These are phyloP conservation scores for Stereum hirsutum DNA, from an alignment of 1,284 basidiomycete genomes.

Conservation along the genomic window DNA sequence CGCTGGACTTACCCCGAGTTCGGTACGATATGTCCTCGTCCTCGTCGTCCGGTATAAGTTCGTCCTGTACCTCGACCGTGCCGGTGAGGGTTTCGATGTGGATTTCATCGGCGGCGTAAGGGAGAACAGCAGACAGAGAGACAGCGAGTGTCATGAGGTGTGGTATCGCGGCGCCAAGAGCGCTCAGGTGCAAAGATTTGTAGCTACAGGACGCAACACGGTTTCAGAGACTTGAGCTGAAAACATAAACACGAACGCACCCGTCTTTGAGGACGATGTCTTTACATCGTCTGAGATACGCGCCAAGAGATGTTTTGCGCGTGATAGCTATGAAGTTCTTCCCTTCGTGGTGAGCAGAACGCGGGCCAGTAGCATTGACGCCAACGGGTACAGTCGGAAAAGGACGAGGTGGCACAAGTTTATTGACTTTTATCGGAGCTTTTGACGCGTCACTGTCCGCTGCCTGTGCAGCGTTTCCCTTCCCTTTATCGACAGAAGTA, in stretches of 20 bases:
- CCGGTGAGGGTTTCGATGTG: constrained; percentile 64
- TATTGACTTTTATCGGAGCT: constrained; percentile 35
- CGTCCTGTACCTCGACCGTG: constrained; percentile 72
- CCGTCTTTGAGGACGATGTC: constrained; percentile 70
- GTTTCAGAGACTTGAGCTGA: neutral
- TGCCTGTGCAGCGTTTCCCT: constrained; percentile 6
- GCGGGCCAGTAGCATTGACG: constrained; percentile 73
- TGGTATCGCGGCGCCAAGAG: constrained; percentile 84
- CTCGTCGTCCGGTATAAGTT: constrained; percentile 68
- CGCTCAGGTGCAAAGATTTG: constrained; percentile 67
- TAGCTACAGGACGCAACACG: constrained; percentile 35
- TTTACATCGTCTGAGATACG: constrained; percentile 76
- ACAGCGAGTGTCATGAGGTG: constrained; percentile 66
- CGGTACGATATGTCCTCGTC: constrained; percentile 61
- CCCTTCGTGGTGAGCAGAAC: constrained; percentile 64
- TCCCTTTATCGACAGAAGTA: constrained; percentile 7
- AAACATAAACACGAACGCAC: constrained; percentile 28
- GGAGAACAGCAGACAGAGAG: constrained; percentile 69
- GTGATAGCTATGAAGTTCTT: constrained; percentile 78
- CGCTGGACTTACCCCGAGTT: constrained; percentile 60
- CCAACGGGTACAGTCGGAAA: constrained; percentile 69
- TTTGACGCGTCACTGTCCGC: constrained; percentile 2
- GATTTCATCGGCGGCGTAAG: constrained; percentile 58
- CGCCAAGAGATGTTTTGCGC: constrained; percentile 64
- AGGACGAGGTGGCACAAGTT: constrained; percentile 62